These are phyloP conservation scores for Tremellales sp. DNA, from an alignment of 1,284 basidiomycete genomes.

Conservation along the genomic window DNA sequence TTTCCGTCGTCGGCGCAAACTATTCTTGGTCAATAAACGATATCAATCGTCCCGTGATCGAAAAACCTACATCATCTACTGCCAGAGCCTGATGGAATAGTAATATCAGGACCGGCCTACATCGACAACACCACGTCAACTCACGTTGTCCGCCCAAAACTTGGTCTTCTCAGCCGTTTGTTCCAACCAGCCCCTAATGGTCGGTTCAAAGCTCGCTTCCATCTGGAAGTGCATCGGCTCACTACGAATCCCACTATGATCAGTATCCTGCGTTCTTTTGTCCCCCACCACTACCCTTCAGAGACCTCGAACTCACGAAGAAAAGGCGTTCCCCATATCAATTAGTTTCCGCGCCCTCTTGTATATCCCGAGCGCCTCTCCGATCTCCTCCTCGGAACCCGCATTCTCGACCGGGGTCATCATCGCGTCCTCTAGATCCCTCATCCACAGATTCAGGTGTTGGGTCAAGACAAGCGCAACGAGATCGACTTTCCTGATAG, in stretches of 20 bases:
- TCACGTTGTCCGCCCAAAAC: conserved; percentile 87
- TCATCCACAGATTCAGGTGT: conserved; percentile 67
- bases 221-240: conserved; percentile 56
- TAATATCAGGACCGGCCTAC: neutral
- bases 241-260: conserved; percentile 7
- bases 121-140: conserved; percentile 34
- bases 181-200: conserved; percentile 84
- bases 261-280: neutral
- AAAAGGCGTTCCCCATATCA: conserved; percentile 74
- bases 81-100: conserved; percentile 63
- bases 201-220: conserved; percentile 76
- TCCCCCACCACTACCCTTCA: neutral
- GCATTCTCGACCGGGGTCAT: conserved; percentile 6
- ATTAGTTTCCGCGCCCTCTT: conserved; percentile 58
- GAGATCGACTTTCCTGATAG: conserved; percentile 65
- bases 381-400: conserved; percentile 67
- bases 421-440: conserved; percentile 65
- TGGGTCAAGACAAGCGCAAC: conserved; percentile 73
- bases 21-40: conserved; percentile 37
- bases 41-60: neutral
- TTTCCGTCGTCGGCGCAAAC: conserved; percentile 79
- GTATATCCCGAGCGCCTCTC: conserved; percentile 85
- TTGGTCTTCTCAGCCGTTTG: conserved; percentile 85
- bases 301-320: conserved; percentile 19
- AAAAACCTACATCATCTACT: conserved; percentile 68